A percentile compares a stretch with the other conserved stretches of the same genome.
These are phyloP conservation scores for Daphne laureola DNA, from an alignment of 441 rosid genomes.

Conservation along the genomic window DNA sequence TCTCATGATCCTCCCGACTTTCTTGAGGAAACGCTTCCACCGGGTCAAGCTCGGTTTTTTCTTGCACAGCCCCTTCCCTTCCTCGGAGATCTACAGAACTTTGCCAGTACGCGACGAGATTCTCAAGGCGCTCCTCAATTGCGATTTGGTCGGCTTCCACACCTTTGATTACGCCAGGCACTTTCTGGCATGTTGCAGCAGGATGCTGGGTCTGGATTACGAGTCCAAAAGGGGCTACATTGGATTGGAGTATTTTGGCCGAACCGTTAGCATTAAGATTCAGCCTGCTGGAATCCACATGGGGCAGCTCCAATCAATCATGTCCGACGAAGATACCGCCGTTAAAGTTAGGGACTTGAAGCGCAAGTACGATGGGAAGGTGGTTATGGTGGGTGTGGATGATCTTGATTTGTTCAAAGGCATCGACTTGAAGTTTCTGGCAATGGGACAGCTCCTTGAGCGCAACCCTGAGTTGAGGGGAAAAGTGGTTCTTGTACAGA, in stretches of 20 bases:
- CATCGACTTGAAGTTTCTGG: conserved; percentile 58
- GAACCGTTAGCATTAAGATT: conserved; percentile 72
- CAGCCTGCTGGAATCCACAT: conserved; percentile 68
- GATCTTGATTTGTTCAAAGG: conserved; percentile 81
- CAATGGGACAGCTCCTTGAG: conserved; percentile 58
- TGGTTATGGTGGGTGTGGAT: conserved; percentile 66
- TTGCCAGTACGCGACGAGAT: conserved; percentile 73
- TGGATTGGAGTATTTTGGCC: conserved; percentile 70
- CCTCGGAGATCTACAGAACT: conserved; percentile 64
- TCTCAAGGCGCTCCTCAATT: conserved; percentile 57
- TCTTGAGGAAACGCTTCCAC: conserved; percentile 43
- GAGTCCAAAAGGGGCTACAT: conserved; percentile 78
- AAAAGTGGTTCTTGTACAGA: conserved; percentile 68
- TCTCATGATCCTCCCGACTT: conserved; percentile 64
- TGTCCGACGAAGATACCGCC: conserved; percentile 32
- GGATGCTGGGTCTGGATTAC: conserved; percentile 72
- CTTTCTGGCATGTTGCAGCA: conserved; percentile 74
- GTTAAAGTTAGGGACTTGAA: conserved; percentile 46
- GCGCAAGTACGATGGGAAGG: conserved; percentile 40
- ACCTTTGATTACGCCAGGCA: conserved; percentile 85
- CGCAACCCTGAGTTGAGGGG: conserved; percentile 34
- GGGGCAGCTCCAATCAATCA: conserved; percentile 50
- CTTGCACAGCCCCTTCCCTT: conserved; percentile 64
- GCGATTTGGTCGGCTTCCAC: conserved; percentile 78
- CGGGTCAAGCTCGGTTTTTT: conserved; percentile 63